A percentile compares a stretch with the other conserved stretches of the same genome.
phyloP scores from a whole-genome alignment of 805 yeast genomes.

The Saturnispora besseyi region DNA sequence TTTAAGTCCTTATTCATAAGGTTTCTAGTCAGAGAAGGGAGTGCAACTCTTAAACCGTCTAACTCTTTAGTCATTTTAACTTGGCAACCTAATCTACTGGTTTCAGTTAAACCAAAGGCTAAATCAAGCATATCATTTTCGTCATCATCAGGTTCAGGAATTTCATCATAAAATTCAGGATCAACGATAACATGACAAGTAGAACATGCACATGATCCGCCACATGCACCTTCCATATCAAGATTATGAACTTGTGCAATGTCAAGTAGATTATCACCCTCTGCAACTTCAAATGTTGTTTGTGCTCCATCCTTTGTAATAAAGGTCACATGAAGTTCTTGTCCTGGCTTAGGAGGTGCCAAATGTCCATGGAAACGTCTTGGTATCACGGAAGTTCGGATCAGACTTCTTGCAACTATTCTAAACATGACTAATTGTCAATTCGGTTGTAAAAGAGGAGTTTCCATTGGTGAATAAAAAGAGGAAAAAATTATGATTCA shows the following conservation, averaged over 20 bases:
- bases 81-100: conserved; percentile 94
- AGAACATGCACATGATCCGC: conserved; percentile 98
- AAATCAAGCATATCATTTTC: conserved; percentile 97
- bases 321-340: conserved; percentile 80
- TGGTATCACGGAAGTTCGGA: conserved; percentile 10
- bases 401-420: conserved; percentile 8
- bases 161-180: conserved; percentile 82
- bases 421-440: conserved; percentile 1
- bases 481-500: background rate
- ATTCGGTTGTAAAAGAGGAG: conserved; percentile 3
- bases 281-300: conserved; percentile 73
- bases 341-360: conserved; percentile 87
- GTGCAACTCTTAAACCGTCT: conserved; percentile 89
- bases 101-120: conserved; percentile 95
- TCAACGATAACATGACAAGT: conserved; percentile 96
- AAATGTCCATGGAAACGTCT: conserved; percentile 64
- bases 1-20: conserved; percentile 75
- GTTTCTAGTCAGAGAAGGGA: conserved; percentile 96
- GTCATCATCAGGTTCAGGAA: conserved; percentile 95
- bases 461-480: background rate
- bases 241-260: conserved; percentile 89
- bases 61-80: conserved; percentile 79
- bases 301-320: conserved; percentile 89
- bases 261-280: conserved; percentile 85
- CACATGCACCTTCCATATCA: conserved; percentile 98